phyloP scores from a whole-genome alignment of 108 stramenopile genomes.

The Skeletonema marinoi region DNA sequence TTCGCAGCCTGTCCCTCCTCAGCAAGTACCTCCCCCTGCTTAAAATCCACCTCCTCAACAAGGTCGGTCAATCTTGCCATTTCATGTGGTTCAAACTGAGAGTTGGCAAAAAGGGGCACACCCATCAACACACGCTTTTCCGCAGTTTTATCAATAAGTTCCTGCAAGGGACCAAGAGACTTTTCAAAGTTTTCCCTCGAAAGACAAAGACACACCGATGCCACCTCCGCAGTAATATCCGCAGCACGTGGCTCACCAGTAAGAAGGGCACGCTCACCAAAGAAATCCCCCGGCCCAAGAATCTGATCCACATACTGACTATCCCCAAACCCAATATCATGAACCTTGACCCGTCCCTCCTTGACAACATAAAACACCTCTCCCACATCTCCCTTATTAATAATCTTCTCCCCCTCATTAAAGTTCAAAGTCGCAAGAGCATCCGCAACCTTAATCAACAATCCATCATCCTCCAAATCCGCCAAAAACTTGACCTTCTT shows the following conservation, averaged over 20 bases:
- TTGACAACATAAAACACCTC: slow-evolving; percentile 95
- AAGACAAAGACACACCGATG: slow-evolving; percentile 75
- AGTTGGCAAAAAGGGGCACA: slow-evolving; percentile 87
- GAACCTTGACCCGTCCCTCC: slow-evolving; percentile 84
- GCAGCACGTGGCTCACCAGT: slow-evolving; percentile 95
- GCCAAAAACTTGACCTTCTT: slow-evolving; percentile 70
- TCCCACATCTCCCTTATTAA: slow-evolving; percentile 90
- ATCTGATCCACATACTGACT: slow-evolving; percentile 72
- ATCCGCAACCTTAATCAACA: slow-evolving; percentile 78
- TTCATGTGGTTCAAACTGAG: slow-evolving; percentile 82
- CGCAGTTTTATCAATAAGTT: slow-evolving; percentile 77
- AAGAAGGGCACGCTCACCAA: slow-evolving; percentile 96
- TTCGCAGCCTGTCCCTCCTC: slow-evolving; percentile 75
- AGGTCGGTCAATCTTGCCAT: slow-evolving; percentile 80
- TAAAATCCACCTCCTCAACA: slow-evolving; percentile 64
- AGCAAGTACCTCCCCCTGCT: slow-evolving; percentile 67
- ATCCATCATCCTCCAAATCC: slow-evolving; percentile 61
- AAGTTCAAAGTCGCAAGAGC: slow-evolving; percentile 83
- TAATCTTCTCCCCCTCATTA: slow-evolving; percentile 82
- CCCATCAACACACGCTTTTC: slow-evolving; percentile 84
- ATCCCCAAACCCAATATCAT: slow-evolving; percentile 86
- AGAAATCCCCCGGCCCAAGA: slow-evolving; percentile 83
- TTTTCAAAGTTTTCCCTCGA: slow-evolving; percentile 82
- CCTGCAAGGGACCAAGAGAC: slow-evolving; percentile 78
- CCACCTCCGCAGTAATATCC: slow-evolving; percentile 68